Base-by-base conservation (phyloP, 106 monocot genomes). In the Gastrodia elata region DNA sequence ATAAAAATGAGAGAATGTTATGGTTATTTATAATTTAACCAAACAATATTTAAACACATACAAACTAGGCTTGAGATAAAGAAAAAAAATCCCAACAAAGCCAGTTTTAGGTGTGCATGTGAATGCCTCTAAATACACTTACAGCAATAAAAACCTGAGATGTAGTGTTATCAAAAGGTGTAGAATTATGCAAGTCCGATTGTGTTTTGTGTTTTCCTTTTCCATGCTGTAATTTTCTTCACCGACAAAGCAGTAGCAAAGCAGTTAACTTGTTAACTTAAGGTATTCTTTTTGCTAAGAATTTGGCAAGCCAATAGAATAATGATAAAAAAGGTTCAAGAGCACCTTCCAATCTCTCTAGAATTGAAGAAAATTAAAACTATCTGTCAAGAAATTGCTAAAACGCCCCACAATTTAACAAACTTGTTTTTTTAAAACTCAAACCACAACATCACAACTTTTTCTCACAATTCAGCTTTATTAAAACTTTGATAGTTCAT, bases 331-430 rank as follows among this genome's bases (percentile, higher is more conserved):
- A 59, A 59, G 28, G 28, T 59, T 11, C 6, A 27, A 8, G 26
- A 59, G 59, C 24, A 11, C 28, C 26, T 59, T 59, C 27, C 26
- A 59, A 59, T 7, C 59, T 28, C 59, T 59, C 7, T 28, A 59
- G 28, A 24, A 59, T 59, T 59, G 59, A 59, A 59, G 59, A 59
- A 6, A 59, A 11, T 59, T 59, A 59, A 59, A 59, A 59, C 9
- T 56, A 56, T 28, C 48, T 48, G 11, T 48, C 48, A 48, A 48
- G 48, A 48, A 48, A 48, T 48, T 48, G 16, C 16, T 13, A 48
- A 18, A 48, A 20, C 20, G 20, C 11, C 16, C 48, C 48, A 48
- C 48, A 48, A 48, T 48, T 16, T 48, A 13, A 4, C 48, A 48
- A 48, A 48, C 48, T 16, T 48, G 20, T 15, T 48, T 48, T 15